These are phyloP conservation scores for Podaxis sp. DNA, from an alignment of 768 basidiomycete species.

Conservation along the genomic window DNA sequence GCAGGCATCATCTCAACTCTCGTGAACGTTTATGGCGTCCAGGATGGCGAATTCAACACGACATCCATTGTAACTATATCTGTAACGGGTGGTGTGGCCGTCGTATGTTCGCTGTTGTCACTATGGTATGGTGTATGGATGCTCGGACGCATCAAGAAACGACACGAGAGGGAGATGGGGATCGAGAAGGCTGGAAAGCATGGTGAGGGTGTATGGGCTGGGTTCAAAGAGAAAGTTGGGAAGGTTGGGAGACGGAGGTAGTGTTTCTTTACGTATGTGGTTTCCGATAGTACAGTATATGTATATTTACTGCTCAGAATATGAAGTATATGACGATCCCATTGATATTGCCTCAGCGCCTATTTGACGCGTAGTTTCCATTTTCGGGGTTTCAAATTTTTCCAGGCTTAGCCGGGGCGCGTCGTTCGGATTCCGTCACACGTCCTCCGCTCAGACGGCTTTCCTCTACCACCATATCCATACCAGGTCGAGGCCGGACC, in stretches of 20 bases:
- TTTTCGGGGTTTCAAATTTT: conserved; percentile 8
- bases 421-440: not conserved
- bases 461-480: not conserved
- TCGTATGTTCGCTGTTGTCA: conserved; percentile 39
- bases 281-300: not conserved
- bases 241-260: not conserved
- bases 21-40: conserved; percentile 47
- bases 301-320: not conserved
- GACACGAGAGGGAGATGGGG: conserved; percentile 41
- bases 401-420: not conserved
- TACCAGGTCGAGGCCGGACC: not conserved
- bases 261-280: not conserved
- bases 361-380: not conserved
- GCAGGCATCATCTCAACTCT: conserved; percentile 58
- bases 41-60: conserved; percentile 42
- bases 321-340: too few relatives aligned
- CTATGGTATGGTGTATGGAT: conserved; percentile 45
- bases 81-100: conserved; percentile 38
- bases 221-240: conserved; percentile 17
- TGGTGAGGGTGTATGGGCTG: conserved; percentile 38
- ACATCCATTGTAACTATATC: conserved; percentile 45
- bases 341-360: not conserved
- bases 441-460: not conserved
- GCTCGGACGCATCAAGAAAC: conserved; percentile 38
- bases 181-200: conserved; percentile 39